Base-by-base conservation (phyloP, 2,329 filamentous ascomycete genomes). In the Blumeria graminis region DNA sequence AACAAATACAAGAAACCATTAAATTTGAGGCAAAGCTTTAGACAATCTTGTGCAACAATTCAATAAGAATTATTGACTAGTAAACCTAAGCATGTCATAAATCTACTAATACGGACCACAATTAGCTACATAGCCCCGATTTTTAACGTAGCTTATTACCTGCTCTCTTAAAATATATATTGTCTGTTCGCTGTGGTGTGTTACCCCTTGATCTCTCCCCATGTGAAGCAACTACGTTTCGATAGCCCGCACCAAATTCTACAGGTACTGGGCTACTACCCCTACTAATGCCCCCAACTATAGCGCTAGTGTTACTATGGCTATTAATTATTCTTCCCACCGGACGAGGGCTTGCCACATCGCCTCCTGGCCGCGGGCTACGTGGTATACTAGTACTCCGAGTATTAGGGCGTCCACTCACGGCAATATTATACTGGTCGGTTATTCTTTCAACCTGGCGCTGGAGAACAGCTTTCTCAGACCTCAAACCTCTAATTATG, bases 401-500 rank as follows among this genome's bases (percentile, higher is more conserved):
- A 1, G 63, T 65, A 6, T 57, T 58, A 63, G 62, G 69, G 64
- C 55, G 64, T 60, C 71, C 73, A 71, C 61, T 74, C 65, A 43
- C 18, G 18, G 7, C 14, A 13, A 16, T 64, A 32, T 59, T 62
- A 68, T 65, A 51, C 52, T 67, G 63, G 32, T 64, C 64, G 8
- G 69, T 68, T 14, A 69, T 67, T 43, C 71, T 70, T 7, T 70
- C 69, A 13, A 60, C 58, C 50, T 69, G 68, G 3, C 65, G 68
- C 6, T 70, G 67, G 56, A 74, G 58, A 36, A 62, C 61, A 1
- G 56, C 59, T 1, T 61, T 60, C 35, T 62, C 59, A 10, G 48
- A 55, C 41, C 62, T 58, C 5, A 65, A 55, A 68, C 67, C 57
- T 56, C 63, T n/a, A 69, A 72, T 56, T 66, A 66, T 43, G 10